Percentiles rank a stretch among this genome's conserved stretches.
These are phyloP conservation scores for Acidomyces sp. DNA, from an alignment of 495 filamentous ascomycete species.

Conservation along the genomic window DNA sequence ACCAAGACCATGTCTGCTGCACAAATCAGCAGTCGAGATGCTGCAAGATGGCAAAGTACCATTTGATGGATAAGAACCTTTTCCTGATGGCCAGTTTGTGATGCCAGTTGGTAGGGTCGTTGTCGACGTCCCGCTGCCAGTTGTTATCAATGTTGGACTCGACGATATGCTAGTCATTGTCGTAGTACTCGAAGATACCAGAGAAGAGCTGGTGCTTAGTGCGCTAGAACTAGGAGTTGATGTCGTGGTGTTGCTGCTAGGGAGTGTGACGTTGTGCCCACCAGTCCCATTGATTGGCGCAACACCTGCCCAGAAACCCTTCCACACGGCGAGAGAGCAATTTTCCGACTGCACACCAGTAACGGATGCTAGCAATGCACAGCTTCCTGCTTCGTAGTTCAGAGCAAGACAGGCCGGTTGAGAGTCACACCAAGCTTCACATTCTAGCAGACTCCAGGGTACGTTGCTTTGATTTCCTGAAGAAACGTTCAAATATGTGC, in stretches of 20 bases:
- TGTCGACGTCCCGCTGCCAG: not conserved
- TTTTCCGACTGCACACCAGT: conserved; percentile 3
- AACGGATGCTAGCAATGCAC: conserved; percentile 5
- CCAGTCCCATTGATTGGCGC: not conserved
- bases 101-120: no score
- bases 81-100: no score
- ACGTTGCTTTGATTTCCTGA: not conserved
- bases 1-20: conserved; percentile 2
- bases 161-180: not conserved
- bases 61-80: no score
- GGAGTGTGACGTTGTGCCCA: not conserved
- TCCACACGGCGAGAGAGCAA: conserved; percentile 11
- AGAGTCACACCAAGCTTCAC: conserved; percentile 4
- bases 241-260: not conserved
- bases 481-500: conserved; percentile 1
- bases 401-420: conserved; percentile 2
- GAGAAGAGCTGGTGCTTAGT: not conserved
- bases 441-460: not conserved
- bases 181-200: not conserved
- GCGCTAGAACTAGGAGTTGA: not conserved
- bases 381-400: conserved; percentile 1
- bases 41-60: not conserved
- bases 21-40: not conserved
- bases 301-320: conserved; percentile 6
- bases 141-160: not conserved